Evolutionary conservation across 306 rosid species (phyloP).

Genomic region (Betula pendula): DNA sequence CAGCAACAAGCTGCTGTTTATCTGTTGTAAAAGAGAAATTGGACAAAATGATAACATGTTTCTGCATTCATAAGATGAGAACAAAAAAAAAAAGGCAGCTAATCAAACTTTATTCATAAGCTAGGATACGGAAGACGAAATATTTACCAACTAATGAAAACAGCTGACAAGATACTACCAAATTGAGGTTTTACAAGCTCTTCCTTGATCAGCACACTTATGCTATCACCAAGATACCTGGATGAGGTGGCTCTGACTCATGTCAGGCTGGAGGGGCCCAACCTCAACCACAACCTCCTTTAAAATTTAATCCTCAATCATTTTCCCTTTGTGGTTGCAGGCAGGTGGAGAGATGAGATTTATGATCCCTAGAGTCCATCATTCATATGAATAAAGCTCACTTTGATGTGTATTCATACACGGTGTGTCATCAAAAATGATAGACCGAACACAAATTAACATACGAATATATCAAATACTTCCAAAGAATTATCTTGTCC

Average conservation of each 20-base stretch:
- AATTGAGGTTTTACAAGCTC: not conserved
- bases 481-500: not conserved
- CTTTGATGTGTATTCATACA: not conserved
- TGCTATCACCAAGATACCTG: not conserved
- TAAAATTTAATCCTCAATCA: not conserved
- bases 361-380: not conserved
- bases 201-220: not conserved
- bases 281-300: not conserved
- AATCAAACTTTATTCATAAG: not conserved
- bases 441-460: too few relatives aligned
- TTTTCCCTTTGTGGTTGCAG: not conserved
- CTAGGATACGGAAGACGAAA: not conserved
- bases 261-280: not conserved
- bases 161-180: slow-evolving; percentile 9
- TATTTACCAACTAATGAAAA: not conserved
- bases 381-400: not conserved
- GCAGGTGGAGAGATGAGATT: not conserved
- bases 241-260: not conserved
- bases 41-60: slow-evolving; percentile 21
- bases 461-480: too few relatives aligned
- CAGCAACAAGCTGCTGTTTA: slow-evolving; percentile 69
- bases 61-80: slow-evolving; percentile 14
- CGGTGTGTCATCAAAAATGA: not conserved
- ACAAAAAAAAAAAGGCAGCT: not conserved
- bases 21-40: slow-evolving; percentile 56